Percentiles rank a stretch among this genome's conserved stretches.
Evolutionary conservation across 495 filamentous ascomycete species (phyloP).

Genomic region (Chaetomium tenue): DNA sequence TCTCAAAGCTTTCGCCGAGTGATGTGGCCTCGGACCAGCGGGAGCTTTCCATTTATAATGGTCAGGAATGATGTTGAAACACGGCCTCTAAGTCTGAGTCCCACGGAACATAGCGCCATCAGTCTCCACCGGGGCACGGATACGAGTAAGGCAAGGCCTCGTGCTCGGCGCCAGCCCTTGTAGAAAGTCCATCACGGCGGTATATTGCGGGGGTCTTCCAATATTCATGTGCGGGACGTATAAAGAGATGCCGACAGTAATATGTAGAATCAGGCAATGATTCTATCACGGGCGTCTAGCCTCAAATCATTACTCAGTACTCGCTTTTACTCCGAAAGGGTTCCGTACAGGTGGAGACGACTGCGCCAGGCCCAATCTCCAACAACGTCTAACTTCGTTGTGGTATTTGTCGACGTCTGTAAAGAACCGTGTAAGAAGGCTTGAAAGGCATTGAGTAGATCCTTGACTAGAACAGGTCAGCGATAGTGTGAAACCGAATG

Average conservation of each 20-base stretch:
- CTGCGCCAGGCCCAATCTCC: not conserved
- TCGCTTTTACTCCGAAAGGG: not conserved
- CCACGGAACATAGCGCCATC: conserved; percentile 3
- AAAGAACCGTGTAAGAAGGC: not conserved
- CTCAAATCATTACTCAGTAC: not conserved
- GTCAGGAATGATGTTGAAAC: conserved; percentile 6
- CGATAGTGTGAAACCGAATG: too few relatives aligned
- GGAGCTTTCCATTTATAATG: not conserved
- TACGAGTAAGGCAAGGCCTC: not conserved
- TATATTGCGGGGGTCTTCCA: not conserved
- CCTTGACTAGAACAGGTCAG: too few relatives aligned
- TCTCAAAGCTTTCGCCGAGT: not conserved
- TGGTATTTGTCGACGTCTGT: not conserved
- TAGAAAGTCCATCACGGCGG: not conserved
- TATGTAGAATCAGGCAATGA: not conserved
- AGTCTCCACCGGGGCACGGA: not conserved
- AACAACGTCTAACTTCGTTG: not conserved
- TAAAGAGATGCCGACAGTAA: not conserved
- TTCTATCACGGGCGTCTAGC: not conserved
- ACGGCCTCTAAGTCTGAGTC: not conserved
- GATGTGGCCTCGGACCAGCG: not conserved
- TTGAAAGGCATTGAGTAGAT: too few relatives aligned
- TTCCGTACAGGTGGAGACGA: not conserved
- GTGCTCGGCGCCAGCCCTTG: not conserved
- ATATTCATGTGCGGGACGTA: not conserved